These are phyloP conservation scores for Hibiscus tridactylites DNA, from an alignment of 345 rosid species.

Conservation along the genomic window DNA sequence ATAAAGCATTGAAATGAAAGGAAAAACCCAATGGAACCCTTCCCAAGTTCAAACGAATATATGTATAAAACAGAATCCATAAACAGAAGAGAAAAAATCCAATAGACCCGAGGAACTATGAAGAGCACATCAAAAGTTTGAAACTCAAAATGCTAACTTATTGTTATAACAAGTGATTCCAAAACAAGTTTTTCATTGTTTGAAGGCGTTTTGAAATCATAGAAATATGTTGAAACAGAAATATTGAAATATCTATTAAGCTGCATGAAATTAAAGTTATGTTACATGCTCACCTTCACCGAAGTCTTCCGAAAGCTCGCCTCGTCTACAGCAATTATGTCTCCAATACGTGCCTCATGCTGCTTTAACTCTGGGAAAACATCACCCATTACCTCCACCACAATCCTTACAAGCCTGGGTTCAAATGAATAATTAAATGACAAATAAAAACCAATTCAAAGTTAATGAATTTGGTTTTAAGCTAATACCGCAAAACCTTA, in stretches of 20 bases:
- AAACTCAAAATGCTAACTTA: neutral
- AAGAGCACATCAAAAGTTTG: neutral
- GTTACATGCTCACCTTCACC: conserved; percentile 43
- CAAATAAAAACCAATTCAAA: neutral
- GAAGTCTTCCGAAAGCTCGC: conserved; percentile 88
- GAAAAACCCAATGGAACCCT: no score
- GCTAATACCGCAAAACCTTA: no score
- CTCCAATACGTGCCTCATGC: conserved; percentile 62
- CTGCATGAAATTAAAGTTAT: neutral
- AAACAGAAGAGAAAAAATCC: no score
- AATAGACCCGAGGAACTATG: neutral
- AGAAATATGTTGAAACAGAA: neutral
- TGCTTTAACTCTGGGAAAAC: conserved; percentile 81
- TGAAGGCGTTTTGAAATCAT: neutral
- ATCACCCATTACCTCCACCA: conserved; percentile 68
- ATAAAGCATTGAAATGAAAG: neutral
- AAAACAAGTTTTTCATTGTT: conserved; percentile 2
- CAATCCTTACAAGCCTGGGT: conserved; percentile 68
- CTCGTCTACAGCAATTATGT: conserved; percentile 74
- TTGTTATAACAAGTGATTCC: neutral
- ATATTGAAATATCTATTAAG: neutral
- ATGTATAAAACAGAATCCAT: no score
- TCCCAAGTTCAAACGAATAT: no score
- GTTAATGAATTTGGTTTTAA: no score
- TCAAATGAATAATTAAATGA: conserved; percentile 1